phyloP scores from a whole-genome alignment of 768 basidiomycete species.

The Dictyophora rubrovolvata region DNA sequence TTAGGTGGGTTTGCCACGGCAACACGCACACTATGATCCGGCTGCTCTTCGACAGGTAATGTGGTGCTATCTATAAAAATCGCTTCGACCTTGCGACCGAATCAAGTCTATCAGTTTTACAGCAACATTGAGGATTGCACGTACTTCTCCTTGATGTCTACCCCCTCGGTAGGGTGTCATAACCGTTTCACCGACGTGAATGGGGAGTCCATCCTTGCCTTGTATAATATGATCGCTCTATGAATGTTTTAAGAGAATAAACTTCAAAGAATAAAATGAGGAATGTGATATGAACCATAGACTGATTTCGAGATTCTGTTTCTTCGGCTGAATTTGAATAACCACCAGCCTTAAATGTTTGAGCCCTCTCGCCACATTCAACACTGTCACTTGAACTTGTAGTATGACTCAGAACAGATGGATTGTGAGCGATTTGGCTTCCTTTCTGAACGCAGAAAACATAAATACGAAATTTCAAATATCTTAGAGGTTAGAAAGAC shows the following conservation, averaged over 20 bases:
- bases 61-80: neutral
- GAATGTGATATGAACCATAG: no score
- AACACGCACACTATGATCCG: neutral
- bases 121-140: neutral
- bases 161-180: constrained; percentile 2
- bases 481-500: neutral
- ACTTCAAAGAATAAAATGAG: no score
- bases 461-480: neutral
- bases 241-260: no score
- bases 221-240: neutral
- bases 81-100: neutral
- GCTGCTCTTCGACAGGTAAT: neutral
- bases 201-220: constrained; percentile 1
- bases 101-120: neutral
- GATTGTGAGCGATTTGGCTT: constrained; percentile 1
- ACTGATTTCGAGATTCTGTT: no score
- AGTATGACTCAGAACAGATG: neutral
- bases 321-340: no score
- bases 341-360: no score
- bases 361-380: neutral
- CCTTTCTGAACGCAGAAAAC: neutral
- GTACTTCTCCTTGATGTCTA: neutral
- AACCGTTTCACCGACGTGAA: constrained; percentile 1
- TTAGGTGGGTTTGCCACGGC: neutral
- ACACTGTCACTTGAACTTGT: neutral